Base-by-base conservation (phyloP, 495 filamentous ascomycete genomes). In the Zalerion maritima region DNA sequence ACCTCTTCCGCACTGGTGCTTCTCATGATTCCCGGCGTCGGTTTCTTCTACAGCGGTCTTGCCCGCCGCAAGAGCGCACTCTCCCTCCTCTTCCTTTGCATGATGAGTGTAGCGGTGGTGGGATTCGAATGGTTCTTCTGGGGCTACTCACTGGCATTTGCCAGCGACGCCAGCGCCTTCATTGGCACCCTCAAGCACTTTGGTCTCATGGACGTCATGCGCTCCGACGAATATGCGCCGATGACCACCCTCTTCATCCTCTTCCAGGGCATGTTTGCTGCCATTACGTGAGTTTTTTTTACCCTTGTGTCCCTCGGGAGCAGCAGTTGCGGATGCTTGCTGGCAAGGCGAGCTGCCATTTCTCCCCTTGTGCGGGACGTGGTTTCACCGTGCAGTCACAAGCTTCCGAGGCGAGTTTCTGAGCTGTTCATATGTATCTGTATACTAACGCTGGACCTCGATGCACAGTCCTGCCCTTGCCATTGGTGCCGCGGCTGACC, bases 121-220 rank as follows among this genome's bases (percentile, higher is more conserved):
- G 76, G 78, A 16, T 93, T 96, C 60, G 87, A 96, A 49, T 97
- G 89, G 87, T 97, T 94, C 63, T 94, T 97, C 64, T 96, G 89
- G 91, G 89, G 89, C 24, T 96, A 94, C 50, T 93, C 84, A 3
- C 58, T 97, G 28, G 71, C 89, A 23, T 92, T 96, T 58, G 87
- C 81, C 27, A 74, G 77, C 48, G 64, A 72, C 3, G 87, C 81
- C 20, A 86, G 79, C 28, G 61, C 60, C 21, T 97, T 74, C 57
- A 93, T 96, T 44, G 89, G 89, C 26, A 68, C 87, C 42, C 64
- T 96, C 18, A 55, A 69, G 32, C 85, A 93, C 62, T 80, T 96
- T 49, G 89, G 81, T 6, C 71, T 96, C 34, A 71, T 62, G 55
- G 71, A 77, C 9, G 45, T 45, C 20, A 46, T 44, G 36, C 46